Percentiles rank a stretch among this genome's conserved stretches.
These are phyloP conservation scores for Herpomyces periplanetae DNA, from an alignment of 2,329 filamentous ascomycete genomes.

Conservation along the genomic window DNA sequence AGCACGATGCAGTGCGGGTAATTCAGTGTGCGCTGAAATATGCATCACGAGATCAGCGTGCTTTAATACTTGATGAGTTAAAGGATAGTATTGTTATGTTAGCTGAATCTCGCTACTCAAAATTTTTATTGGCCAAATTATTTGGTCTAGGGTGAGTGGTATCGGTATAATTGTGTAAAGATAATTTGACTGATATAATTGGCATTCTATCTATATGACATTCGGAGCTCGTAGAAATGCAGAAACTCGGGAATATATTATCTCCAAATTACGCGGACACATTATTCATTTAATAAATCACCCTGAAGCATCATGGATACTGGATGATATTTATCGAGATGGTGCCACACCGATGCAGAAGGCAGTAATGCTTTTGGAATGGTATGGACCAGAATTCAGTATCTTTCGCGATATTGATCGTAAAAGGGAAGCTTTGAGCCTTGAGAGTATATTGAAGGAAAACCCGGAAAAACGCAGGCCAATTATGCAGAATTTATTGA, in stretches of 20 bases:
- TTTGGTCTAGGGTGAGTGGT: slow-evolving; percentile 33
- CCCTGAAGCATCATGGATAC: slow-evolving; percentile 77
- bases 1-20: slow-evolving; percentile 86
- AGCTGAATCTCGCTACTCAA: slow-evolving; percentile 81
- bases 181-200: background rate
- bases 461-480: slow-evolving; percentile 50
- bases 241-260: slow-evolving; percentile 50
- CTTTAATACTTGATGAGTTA: slow-evolving; percentile 50
- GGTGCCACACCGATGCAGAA: slow-evolving; percentile 59
- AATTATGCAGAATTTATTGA: slow-evolving; percentile 48
- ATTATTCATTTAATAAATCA: slow-evolving; percentile 81
- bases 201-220: slow-evolving; percentile 1
- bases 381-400: slow-evolving; percentile 79
- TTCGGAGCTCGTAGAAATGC: slow-evolving; percentile 15
- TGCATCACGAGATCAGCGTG: slow-evolving; percentile 41
- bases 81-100: slow-evolving; percentile 45
- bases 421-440: slow-evolving; percentile 17
- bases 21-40: slow-evolving; percentile 94
- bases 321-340: slow-evolving; percentile 78
- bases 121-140: slow-evolving; percentile 83
- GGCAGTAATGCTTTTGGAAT: slow-evolving; percentile 47
- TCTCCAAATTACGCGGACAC: slow-evolving; percentile 77
- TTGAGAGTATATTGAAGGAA: slow-evolving; percentile 29
- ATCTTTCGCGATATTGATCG: slow-evolving; percentile 20
- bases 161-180: too few relatives aligned